Evolutionary conservation across 2,329 filamentous ascomycete species (phyloP).

Genomic region (Paecilomyces sp.): DNA sequence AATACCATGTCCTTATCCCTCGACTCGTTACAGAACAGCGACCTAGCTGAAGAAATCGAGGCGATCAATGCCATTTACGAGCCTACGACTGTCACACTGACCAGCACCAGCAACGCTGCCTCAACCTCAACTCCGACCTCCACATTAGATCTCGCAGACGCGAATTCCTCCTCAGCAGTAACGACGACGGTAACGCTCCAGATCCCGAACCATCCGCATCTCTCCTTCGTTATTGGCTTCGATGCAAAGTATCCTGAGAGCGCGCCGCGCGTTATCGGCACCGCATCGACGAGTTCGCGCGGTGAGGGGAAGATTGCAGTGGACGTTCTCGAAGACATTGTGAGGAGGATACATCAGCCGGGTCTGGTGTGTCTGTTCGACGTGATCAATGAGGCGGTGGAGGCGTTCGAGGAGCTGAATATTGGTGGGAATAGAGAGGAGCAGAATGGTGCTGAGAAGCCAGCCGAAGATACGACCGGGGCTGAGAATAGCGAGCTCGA

Average conservation of each 20-base stretch:
- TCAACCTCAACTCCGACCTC: slow-evolving; percentile 16
- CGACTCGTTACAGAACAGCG: slow-evolving; percentile 23
- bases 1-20: slow-evolving; percentile 12
- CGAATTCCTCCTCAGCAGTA: slow-evolving; percentile 9
- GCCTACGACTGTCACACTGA: slow-evolving; percentile 52
- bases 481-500: slow-evolving; percentile 9
- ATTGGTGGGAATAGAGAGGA: slow-evolving; percentile 19
- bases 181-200: slow-evolving; percentile 51
- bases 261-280: slow-evolving; percentile 67
- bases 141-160: slow-evolving; percentile 20
- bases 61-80: slow-evolving; percentile 54
- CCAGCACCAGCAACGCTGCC: slow-evolving; percentile 10
- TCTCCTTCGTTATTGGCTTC: slow-evolving; percentile 55
- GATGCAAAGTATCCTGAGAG: slow-evolving; percentile 65
- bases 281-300: slow-evolving; percentile 65
- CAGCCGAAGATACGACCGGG: slow-evolving; percentile 11
- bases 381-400: slow-evolving; percentile 62
- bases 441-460: slow-evolving; percentile 17
- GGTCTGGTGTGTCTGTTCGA: slow-evolving; percentile 86
- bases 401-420: slow-evolving; percentile 49
- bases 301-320: slow-evolving; percentile 68
- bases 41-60: slow-evolving; percentile 41
- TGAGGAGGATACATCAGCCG: slow-evolving; percentile 61
- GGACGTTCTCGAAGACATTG: slow-evolving; percentile 59
- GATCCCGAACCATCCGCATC: slow-evolving; percentile 52